A percentile compares a stretch with the other conserved stretches of the same genome.
These are phyloP conservation scores for Ammopiptanthus mongolicus DNA, from an alignment of 306 rosid species.

Conservation along the genomic window DNA sequence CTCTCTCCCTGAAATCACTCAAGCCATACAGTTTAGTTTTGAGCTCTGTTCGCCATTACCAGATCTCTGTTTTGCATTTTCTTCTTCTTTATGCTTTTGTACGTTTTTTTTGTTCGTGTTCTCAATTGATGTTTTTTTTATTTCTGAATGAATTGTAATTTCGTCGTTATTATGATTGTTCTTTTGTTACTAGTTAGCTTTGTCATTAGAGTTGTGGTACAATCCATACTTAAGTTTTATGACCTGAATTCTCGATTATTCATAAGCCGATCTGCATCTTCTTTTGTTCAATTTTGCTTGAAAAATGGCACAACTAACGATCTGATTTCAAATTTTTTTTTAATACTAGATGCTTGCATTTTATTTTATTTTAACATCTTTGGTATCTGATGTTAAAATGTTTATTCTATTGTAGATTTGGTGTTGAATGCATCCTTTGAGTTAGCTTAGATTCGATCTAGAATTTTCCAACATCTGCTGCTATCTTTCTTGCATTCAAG, in stretches of 20 bases:
- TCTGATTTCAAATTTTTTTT: conserved; percentile 7
- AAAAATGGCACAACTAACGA: not conserved
- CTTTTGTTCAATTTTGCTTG: not conserved
- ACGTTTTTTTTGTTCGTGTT: not conserved
- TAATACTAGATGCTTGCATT: not conserved
- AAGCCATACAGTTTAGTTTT: not conserved
- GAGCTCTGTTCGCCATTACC: not conserved
- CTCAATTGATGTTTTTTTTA: not conserved
- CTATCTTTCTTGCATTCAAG: not conserved
- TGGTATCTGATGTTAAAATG: conserved; percentile 12
- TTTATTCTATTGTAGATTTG: conserved; percentile 42
- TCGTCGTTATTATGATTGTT: not conserved
- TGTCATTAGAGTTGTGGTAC: not conserved
- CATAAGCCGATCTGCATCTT: not conserved
- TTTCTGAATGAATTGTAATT: not conserved
- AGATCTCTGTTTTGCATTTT: conserved; percentile 16
- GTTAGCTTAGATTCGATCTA: conserved; percentile 13
- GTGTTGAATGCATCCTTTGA: conserved; percentile 26
- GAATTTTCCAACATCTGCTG: conserved; percentile 11
- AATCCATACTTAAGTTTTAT: not conserved
- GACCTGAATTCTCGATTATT: conserved; percentile 13
- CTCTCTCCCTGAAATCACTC: not conserved
- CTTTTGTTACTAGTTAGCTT: not conserved
- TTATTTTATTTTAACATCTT: not conserved
- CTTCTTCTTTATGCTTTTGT: not conserved